Evolutionary conservation across 495 filamentous ascomycete species (phyloP), one percentile per base, ranked within the genome.

Genomic region (Tuber borchii): DNA sequence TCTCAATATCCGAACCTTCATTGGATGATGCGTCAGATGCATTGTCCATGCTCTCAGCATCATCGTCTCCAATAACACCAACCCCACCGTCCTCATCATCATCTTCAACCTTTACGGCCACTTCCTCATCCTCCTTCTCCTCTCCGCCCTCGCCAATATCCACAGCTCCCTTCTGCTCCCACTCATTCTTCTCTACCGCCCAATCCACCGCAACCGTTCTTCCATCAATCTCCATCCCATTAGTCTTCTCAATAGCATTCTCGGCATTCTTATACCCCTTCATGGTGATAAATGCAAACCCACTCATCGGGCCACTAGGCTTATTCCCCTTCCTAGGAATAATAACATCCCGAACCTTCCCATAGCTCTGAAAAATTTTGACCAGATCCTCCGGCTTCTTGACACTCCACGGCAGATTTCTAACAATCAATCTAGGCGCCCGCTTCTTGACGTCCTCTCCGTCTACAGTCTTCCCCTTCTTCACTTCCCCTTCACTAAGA

Each of bases 361-460:
- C 95, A 83, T 91, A 97, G 76, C 90, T 92, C 80, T 88, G 86
- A 84, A 99, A 98, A 45, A 97, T 85, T 61, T 87, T 86, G 2
- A 88, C 85, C 71, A 99, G 84, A 81, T 97, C 90, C 70, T 97
- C 90, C 0, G 93, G 86, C 14, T 88, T 88, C 84, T 95, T 97
- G 83, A 99, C 91, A 80, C 91, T 97, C 95, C 95, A 99, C 1
- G 95, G 94, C 79, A 99, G 83, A 83, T 99, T 99, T 73, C 95
- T 89, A 40, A 98, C 90, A 84, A 99, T 99, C 80, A 99, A 85
- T 84, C 92, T 95, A 16, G 93, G 91, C 8, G 92, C 87, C 22
- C 81, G 73, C 26, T 78, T 76, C 71, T 83, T 82, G 17, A 83
- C 85, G 46, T 87, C 86, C 74, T 89, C 88, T 26, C 76, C 68